These are phyloP conservation scores for Arachnopeziza araneosa DNA, from an alignment of 2,329 filamentous ascomycete genomes.

Conservation along the genomic window DNA sequence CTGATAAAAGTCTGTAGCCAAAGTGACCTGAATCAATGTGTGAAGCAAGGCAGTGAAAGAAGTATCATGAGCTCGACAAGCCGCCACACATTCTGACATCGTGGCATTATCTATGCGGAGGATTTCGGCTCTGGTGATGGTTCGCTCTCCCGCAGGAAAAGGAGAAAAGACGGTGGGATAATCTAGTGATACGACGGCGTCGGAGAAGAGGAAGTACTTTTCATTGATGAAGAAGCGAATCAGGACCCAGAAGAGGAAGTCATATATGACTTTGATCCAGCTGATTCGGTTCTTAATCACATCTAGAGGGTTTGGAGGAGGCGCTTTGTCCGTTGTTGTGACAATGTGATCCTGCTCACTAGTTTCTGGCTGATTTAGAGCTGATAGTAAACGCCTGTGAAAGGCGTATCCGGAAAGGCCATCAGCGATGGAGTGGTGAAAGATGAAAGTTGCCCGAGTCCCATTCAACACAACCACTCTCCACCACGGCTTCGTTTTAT, in stretches of 20 bases:
- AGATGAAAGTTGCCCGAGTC: conserved; percentile 6
- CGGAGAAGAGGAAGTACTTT: conserved; percentile 15
- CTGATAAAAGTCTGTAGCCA: conserved; percentile 14
- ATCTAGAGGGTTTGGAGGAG: conserved; percentile 5
- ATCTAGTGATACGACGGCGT: conserved; percentile 7
- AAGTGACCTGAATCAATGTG: conserved; percentile 11
- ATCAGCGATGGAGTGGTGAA: conserved; percentile 13
- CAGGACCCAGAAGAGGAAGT: conserved; percentile 10
- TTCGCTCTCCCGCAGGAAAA: conserved; percentile 5
- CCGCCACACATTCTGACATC: conserved; percentile 2
- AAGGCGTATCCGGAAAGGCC: conserved; percentile 13
- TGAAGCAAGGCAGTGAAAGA: conserved; percentile 15
- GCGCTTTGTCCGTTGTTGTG: neutral
- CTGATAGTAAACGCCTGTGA: conserved; percentile 12
- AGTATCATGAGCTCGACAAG: conserved; percentile 12
- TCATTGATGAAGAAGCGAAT: conserved; percentile 11
- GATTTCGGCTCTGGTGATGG: conserved; percentile 1
- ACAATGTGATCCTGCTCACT: neutral
- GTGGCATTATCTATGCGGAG: conserved; percentile 7
- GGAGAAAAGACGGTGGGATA: conserved; percentile 9
- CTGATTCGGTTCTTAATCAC: conserved; percentile 8
- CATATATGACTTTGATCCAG: conserved; percentile 7
- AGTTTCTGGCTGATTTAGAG: conserved; percentile 2
- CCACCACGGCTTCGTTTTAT: conserved; percentile 15
- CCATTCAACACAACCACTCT: conserved; percentile 9